Conservation (phyloP, 2,329 filamentous ascomycete species). For the Fusarium kyushuense region DNA sequence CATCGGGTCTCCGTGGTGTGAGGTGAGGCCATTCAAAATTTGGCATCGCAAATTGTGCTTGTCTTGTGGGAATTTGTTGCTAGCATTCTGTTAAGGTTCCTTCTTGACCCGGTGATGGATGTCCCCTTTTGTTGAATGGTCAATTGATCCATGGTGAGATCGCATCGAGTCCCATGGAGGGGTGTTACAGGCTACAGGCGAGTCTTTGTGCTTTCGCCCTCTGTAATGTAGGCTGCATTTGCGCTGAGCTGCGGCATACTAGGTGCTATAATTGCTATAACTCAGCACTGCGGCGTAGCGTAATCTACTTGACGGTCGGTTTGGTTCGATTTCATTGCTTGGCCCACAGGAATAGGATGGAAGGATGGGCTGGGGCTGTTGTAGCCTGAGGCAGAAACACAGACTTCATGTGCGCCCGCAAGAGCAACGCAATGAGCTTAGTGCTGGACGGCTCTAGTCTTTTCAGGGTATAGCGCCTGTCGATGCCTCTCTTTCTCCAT, state of each 20-base stretch:
- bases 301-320: constrained; percentile 15
- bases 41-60: constrained; percentile 35
- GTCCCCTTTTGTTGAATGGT: constrained; percentile 35
- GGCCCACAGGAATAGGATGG: constrained; percentile 36
- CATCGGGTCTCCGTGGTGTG: constrained; percentile 43
- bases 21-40: constrained; percentile 36
- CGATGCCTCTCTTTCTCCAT: constrained; percentile 6
- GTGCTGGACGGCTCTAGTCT: neutral
- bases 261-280: constrained; percentile 8
- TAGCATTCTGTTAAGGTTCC: constrained; percentile 28
- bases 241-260: constrained; percentile 12
- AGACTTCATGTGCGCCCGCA: constrained; percentile 32
- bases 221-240: constrained; percentile 1
- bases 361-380: neutral
- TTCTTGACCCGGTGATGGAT: constrained; percentile 23
- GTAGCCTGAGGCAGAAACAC: constrained; percentile 35
- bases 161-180: constrained; percentile 20
- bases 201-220: constrained; percentile 15
- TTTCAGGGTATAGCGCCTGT: constrained; percentile 7
- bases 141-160: constrained; percentile 26
- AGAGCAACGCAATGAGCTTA: constrained; percentile 28
- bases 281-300: constrained; percentile 22
- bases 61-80: constrained; percentile 34
- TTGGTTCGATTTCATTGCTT: constrained; percentile 19
- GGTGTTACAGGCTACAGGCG: constrained; percentile 17